A percentile compares a stretch with the other conserved stretches of the same genome.
phyloP scores from a whole-genome alignment of 768 basidiomycete genomes.

The Psilocybe azurescens region DNA sequence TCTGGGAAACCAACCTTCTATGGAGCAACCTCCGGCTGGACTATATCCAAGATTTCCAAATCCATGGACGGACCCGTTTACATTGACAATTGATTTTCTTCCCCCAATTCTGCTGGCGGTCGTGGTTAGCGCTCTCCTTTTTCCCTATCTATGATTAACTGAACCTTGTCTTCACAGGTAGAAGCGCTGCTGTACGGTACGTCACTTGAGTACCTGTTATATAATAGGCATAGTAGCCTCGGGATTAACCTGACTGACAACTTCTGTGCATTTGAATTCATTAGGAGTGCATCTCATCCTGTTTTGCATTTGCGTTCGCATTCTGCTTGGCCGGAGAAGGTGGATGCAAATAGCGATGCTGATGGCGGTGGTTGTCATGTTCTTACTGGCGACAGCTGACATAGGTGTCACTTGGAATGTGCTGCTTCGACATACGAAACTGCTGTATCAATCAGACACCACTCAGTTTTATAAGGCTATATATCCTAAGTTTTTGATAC shows the following conservation, averaged over 20 bases:
- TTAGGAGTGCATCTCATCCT: slow-evolving; percentile 36
- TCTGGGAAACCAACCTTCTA: neutral
- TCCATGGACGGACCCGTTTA: slow-evolving; percentile 9
- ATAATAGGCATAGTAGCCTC: too few species aligned
- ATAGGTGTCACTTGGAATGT: slow-evolving; percentile 24
- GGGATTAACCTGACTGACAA: neutral
- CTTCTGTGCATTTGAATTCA: too few species aligned
- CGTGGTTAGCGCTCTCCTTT: slow-evolving; percentile 12
- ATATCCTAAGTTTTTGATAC: slow-evolving; percentile 28
- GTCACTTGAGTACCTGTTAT: neutral
- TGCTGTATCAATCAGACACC: slow-evolving; percentile 13
- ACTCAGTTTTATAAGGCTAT: slow-evolving; percentile 13
- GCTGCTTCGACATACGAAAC: slow-evolving; percentile 11
- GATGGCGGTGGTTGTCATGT: slow-evolving; percentile 23
- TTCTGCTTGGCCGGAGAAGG: slow-evolving; percentile 19
- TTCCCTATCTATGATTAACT: neutral
- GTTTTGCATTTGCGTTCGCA: slow-evolving; percentile 29
- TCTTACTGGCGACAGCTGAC: slow-evolving; percentile 26
- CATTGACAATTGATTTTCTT: slow-evolving; percentile 5
- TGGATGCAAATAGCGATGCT: slow-evolving; percentile 21
- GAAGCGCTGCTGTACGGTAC: slow-evolving; percentile 36
- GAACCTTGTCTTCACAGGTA: slow-evolving; percentile 15
- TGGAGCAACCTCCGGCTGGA: neutral
- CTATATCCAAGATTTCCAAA: slow-evolving; percentile 3
- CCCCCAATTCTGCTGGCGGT: slow-evolving; percentile 13